Evolutionary conservation across 2,329 filamentous ascomycete species (phyloP), one percentile per base, ranked within the genome.

Genomic region (Aspergillus sp.): DNA sequence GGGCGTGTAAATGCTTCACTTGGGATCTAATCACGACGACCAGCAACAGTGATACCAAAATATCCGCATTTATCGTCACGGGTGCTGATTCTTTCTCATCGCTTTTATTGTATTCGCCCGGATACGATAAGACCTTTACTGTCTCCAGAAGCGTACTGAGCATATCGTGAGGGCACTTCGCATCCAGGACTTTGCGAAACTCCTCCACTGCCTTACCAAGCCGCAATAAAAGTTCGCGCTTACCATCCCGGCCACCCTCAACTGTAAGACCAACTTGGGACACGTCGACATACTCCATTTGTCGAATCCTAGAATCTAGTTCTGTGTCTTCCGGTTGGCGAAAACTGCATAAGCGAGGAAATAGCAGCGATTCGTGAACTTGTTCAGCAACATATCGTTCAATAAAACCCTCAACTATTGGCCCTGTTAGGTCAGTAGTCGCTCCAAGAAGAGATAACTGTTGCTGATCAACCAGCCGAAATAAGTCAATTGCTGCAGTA

Each of bases 331-430:
- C 93, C 0, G 86, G 81, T 51, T 89, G 84, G 64, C 91, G 90
- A 64, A 96, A 85, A 2, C 86, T 83, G 70, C 88, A 91, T 21
- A 99, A 79, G 46, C 89, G 85, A 0, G 93, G 90, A 68, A 96
- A 99, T 9, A 99, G 79, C 27, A 96, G 83, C 0, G 82, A 77
- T 68, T 93, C 89, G 66, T 99, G 93, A 6, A 98, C 86, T 72
- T 96, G 93, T 71, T 98, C 95, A 0, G 91, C 86, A 43, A 99
- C 87, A 75, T 99, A 97, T 48, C 92, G 88, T 75, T 99, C 95
- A 63, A 99, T 97, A 67, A 99, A 82, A 60, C 90, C 87, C 76
- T 99, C 96, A 1, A 99, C 93, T 8, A 96, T 79, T 1, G 93
- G 91, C 0, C 95, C 93, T 0, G 95, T 98, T 52, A 99, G 78